These are phyloP conservation scores for Cyclotella sp. DNA, from an alignment of 108 stramenopile genomes.

Conservation along the genomic window DNA sequence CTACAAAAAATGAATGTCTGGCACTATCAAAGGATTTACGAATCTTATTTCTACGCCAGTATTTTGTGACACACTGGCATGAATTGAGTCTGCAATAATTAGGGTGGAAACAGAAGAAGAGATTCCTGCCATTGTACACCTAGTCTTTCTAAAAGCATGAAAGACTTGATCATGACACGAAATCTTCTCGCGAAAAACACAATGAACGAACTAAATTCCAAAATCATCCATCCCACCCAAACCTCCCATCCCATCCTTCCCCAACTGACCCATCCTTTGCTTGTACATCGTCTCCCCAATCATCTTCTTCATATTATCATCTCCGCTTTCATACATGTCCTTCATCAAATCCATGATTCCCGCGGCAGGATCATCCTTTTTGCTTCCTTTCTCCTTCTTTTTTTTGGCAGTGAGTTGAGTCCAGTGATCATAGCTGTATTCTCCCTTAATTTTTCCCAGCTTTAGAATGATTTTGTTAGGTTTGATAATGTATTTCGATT, in stretches of 20 bases:
- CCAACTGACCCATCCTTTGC: conserved; percentile 80
- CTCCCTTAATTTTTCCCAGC: conserved; percentile 87
- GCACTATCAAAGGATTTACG: no score
- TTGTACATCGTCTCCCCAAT: conserved; percentile 97
- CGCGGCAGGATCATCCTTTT: conserved; percentile 67
- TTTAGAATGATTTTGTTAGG: conserved; percentile 92
- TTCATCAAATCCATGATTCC: conserved; percentile 98
- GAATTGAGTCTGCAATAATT: no score
- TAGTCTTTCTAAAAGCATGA: no score
- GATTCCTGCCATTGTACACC: no score
- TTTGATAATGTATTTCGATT: conserved; percentile 88
- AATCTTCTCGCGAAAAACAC: neutral
- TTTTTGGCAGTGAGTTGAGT: conserved; percentile 85
- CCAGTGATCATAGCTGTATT: conserved; percentile 91
- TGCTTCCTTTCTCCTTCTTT: conserved; percentile 42
- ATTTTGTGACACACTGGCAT: no score
- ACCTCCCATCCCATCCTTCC: conserved; percentile 13
- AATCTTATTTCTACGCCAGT: no score
- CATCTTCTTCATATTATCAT: conserved; percentile 95
- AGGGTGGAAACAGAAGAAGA: no score
- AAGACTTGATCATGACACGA: neutral
- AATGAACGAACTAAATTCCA: neutral
- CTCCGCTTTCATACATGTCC: conserved; percentile 96
- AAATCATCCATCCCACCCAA: conserved; percentile 17
- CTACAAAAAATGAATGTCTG: no score